Base-by-base conservation (phyloP, 805 yeast genomes). In the Debaryomyces tyrocola region DNA sequence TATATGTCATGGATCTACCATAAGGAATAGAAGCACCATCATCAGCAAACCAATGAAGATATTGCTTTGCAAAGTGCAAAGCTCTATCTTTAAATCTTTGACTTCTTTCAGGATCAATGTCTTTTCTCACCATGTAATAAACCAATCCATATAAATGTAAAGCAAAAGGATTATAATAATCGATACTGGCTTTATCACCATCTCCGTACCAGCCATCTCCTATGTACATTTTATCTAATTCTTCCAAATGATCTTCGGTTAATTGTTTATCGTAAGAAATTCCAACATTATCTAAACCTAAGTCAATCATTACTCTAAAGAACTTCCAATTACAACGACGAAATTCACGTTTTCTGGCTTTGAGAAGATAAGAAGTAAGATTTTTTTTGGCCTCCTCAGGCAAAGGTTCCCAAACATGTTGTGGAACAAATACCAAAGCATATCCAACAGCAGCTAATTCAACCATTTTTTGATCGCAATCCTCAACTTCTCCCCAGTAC, bases 121-220 rank as follows among this genome's bases (percentile, higher is more conserved):
- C 55, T 27, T 21, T 39, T 20, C 14, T 47, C 1, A 42, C 17
- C 33, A 40, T 40, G 17, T n/a, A 31, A 48, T 59, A 63, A 15
- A 64, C 40, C 14, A 63, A 46, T 15, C 61, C 56, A 46, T 62
- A 64, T 40, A 48, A 63, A 39, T 64, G 69, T 36, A 63, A 50
- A 12, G 69, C 68, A 54, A 59, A 64, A 8, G 63, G 53, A 41
- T 61, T 59, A 44, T 64, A 64, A 48, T 63, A 57, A 43, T 64
- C 68, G 33, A 61, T 56, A 31, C 58, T 45, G 17, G 43, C 41
- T 17, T 45, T 40, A 15, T 44, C 47, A 20, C 68, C 68, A 52
- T 64, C 68, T 15, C 60, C 53, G 46, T 62, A 63, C 67, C 66
- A 63, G 2, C 68, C 68, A 38, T 61, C 65, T 7, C 46, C 48